phyloP scores from a whole-genome alignment of 2,329 filamentous ascomycete genomes.

The Aspergillus thermomutatus region DNA sequence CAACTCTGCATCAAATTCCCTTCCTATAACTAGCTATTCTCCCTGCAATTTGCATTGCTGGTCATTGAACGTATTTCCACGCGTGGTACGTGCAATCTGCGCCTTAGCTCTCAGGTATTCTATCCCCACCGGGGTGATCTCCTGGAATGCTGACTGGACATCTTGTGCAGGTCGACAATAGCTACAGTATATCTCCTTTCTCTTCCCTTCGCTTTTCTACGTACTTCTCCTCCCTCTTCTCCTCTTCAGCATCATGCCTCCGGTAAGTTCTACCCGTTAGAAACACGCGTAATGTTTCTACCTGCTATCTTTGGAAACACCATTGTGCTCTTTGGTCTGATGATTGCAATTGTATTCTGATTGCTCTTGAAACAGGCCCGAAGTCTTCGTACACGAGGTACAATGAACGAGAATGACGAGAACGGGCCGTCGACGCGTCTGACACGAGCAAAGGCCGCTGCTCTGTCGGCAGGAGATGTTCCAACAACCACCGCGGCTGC shows the following conservation, averaged over 20 bases:
- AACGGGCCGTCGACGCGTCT: slow-evolving; percentile 76
- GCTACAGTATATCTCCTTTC: slow-evolving; percentile 24
- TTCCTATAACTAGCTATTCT: slow-evolving; percentile 12
- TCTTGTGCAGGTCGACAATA: slow-evolving; percentile 23
- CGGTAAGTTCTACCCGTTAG: slow-evolving; percentile 42
- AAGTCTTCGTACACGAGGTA: slow-evolving; percentile 67
- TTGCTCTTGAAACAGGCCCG: slow-evolving; percentile 59
- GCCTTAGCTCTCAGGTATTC: slow-evolving; percentile 30
- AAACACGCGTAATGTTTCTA: background rate
- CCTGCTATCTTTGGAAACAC: slow-evolving; percentile 8
- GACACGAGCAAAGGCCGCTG: slow-evolving; percentile 88
- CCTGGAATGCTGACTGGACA: slow-evolving; percentile 36
- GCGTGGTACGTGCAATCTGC: slow-evolving; percentile 34
- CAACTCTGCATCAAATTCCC: slow-evolving; percentile 15
- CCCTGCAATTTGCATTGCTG: slow-evolving; percentile 19
- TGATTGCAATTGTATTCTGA: slow-evolving; percentile 13
- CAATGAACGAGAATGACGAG: slow-evolving; percentile 93
- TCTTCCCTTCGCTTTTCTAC: slow-evolving; percentile 17
- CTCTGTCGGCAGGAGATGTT: slow-evolving; percentile 47
- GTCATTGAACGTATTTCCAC: slow-evolving; percentile 29
- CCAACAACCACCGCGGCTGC: slow-evolving; percentile 58
- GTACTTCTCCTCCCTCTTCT: slow-evolving; percentile 17
- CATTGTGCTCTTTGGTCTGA: background rate
- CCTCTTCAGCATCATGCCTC: slow-evolving; percentile 51
- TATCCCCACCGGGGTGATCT: slow-evolving; percentile 29